These are phyloP conservation scores for Pichia terricola DNA, from an alignment of 1,139 yeast species.

Conservation along the genomic window DNA sequence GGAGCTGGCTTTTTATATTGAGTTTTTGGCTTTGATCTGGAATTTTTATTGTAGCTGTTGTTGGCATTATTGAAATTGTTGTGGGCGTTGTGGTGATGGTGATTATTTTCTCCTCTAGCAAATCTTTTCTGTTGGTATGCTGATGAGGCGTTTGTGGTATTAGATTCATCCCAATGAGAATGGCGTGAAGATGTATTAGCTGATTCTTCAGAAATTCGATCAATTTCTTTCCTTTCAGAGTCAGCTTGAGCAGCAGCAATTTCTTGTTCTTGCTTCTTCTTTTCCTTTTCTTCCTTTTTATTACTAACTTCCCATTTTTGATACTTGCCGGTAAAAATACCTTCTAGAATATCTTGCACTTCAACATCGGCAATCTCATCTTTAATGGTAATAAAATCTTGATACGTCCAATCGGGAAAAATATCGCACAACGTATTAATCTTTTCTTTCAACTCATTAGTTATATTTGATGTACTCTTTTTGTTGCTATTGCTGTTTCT, in stretches of 20 bases:
- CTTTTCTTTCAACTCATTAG: constrained; percentile 34
- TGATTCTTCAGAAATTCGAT: neutral
- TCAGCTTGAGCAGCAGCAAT: neutral
- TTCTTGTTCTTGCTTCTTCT: constrained; percentile 6
- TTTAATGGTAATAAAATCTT: constrained; percentile 69
- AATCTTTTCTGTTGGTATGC: neutral
- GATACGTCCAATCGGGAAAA: constrained; percentile 92
- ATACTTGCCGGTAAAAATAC: constrained; percentile 75
- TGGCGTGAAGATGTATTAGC: constrained; percentile 3
- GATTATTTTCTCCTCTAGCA: neutral
- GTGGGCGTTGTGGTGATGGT: neutral
- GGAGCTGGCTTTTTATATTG: neutral
- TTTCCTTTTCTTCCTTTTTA: constrained; percentile 37
- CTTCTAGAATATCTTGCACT: constrained; percentile 71
- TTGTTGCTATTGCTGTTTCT: neutral
- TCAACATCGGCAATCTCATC: constrained; percentile 59
- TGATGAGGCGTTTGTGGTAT: neutral
- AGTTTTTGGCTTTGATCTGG: constrained; percentile 1
- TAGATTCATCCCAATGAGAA: constrained; percentile 10
- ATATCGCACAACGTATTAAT: constrained; percentile 65
- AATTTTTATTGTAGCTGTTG: constrained; percentile 5
- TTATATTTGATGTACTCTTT: neutral
- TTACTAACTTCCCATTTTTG: constrained; percentile 51
- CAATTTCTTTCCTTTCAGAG: too few species aligned
- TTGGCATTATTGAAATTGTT: constrained; percentile 1